phyloP scores from a whole-genome alignment of 2,329 filamentous ascomycete species.

The Plenodomus biglobosus region DNA sequence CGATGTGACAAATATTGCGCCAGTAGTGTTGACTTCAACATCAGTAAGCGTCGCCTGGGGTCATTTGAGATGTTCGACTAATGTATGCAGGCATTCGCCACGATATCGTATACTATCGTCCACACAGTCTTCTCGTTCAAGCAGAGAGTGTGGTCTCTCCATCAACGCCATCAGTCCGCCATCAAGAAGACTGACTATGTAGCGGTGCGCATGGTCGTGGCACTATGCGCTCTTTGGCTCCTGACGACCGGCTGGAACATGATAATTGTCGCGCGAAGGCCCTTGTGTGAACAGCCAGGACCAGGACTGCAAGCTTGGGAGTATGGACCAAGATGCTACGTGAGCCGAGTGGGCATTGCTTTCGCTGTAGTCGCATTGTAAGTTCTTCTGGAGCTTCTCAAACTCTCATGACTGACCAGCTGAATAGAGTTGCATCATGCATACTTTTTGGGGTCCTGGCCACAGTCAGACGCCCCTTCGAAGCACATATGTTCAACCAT shows the following conservation, averaged over 20 bases:
- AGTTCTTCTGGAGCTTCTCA: constrained; percentile 5
- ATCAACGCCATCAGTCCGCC: constrained; percentile 22
- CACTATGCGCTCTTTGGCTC: constrained; percentile 42
- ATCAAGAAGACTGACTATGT: constrained; percentile 38
- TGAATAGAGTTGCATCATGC: constrained; percentile 33
- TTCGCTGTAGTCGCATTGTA: constrained; percentile 41
- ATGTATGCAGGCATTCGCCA: constrained; percentile 33
- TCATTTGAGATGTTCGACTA: not conserved
- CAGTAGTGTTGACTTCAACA: constrained; percentile 35
- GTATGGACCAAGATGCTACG: constrained; percentile 34
- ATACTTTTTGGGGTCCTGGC: constrained; percentile 39
- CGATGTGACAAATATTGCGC: constrained; percentile 33
- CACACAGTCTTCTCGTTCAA: constrained; percentile 40
- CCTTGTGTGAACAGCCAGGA: constrained; percentile 32
- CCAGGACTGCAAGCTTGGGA: constrained; percentile 34
- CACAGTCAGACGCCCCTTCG: constrained; percentile 40
- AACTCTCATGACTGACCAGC: constrained; percentile 1
- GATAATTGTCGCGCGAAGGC: constrained; percentile 43
- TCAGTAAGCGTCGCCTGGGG: constrained; percentile 27
- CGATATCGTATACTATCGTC: constrained; percentile 38
- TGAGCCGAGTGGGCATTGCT: constrained; percentile 33
- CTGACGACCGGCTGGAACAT: constrained; percentile 45
- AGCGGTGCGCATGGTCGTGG: constrained; percentile 35
- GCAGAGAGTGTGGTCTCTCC: constrained; percentile 34
- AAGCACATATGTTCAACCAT: constrained; percentile 38